A percentile compares a stretch with the other conserved stretches of the same genome.
Conservation (phyloP, 805 yeast genomes). For the Spathaspora gorwiae region DNA sequence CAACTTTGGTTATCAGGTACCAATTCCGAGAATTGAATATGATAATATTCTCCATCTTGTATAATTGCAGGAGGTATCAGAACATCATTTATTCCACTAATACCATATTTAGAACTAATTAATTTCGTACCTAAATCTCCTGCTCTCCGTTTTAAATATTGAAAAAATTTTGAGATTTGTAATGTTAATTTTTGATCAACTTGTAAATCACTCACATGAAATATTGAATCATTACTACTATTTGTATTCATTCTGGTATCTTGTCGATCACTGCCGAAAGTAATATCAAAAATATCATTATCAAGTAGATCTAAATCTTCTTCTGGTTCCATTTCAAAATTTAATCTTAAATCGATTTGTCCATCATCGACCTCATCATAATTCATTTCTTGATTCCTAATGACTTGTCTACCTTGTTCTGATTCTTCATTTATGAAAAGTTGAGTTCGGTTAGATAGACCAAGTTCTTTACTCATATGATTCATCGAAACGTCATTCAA, state of each 20-base stretch:
- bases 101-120: not conserved
- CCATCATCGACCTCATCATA: not conserved
- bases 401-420: constrained; percentile 2
- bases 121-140: not conserved
- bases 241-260: not conserved
- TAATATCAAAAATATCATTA: not conserved
- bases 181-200: not conserved
- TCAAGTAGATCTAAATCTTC: not conserved
- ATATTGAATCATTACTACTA: not conserved
- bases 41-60: not conserved
- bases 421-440: not conserved
- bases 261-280: not conserved
- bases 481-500: not conserved
- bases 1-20: constrained; percentile 10
- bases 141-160: constrained; percentile 1
- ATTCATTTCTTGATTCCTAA: not conserved
- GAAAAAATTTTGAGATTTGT: constrained; percentile 2
- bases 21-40: constrained; percentile 12
- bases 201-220: not conserved
- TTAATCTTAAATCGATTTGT: not conserved
- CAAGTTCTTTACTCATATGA: not conserved
- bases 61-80: not conserved
- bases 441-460: not conserved
- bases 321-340: not conserved
- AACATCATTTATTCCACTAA: not conserved